Evolutionary conservation across 2,329 filamentous ascomycete genomes (phyloP).

Genomic region (Alternaria arborescens): DNA sequence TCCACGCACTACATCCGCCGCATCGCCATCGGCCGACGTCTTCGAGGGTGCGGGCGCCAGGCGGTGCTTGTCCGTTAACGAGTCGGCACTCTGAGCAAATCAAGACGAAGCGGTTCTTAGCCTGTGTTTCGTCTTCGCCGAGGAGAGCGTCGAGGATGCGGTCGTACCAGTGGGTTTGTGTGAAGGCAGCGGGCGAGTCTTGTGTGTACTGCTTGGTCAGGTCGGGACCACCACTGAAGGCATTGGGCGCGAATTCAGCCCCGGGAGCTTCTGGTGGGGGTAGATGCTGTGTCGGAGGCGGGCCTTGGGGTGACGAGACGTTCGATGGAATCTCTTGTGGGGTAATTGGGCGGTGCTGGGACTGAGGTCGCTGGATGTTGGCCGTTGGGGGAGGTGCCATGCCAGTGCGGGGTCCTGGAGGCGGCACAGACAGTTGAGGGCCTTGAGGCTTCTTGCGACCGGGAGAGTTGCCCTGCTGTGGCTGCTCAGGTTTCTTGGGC

Average conservation of each 20-base stretch:
- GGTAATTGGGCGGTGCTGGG: slow-evolving; percentile 40
- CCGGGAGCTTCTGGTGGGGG: slow-evolving; percentile 39
- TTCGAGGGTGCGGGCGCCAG: slow-evolving; percentile 77
- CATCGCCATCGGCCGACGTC: slow-evolving; percentile 91
- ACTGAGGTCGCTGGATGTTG: slow-evolving; percentile 62
- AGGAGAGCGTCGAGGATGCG: slow-evolving; percentile 89
- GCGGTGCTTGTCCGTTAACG: slow-evolving; percentile 95
- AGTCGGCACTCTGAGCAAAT: slow-evolving; percentile 84
- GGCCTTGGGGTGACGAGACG: slow-evolving; percentile 28
- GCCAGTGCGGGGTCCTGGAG: slow-evolving; percentile 57
- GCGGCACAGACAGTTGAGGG: slow-evolving; percentile 37
- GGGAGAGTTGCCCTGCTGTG: slow-evolving; percentile 29
- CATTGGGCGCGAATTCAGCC: slow-evolving; percentile 79
- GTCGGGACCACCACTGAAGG: slow-evolving; percentile 55
- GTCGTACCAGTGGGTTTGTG: slow-evolving; percentile 86
- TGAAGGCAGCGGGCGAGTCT: slow-evolving; percentile 48
- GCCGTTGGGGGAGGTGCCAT: slow-evolving; percentile 70
- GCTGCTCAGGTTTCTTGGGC: slow-evolving; percentile 53
- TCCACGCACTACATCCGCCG: slow-evolving; percentile 80
- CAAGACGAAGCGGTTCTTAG: slow-evolving; percentile 88
- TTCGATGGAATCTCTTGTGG: slow-evolving; percentile 31
- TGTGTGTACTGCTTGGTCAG: slow-evolving; percentile 42
- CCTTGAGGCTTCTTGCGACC: slow-evolving; percentile 43
- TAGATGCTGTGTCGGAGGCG: slow-evolving; percentile 29
- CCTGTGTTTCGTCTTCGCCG: slow-evolving; percentile 91